phyloP scores from a whole-genome alignment of 73 alveolate species.

The Breviolum minutum region DNA sequence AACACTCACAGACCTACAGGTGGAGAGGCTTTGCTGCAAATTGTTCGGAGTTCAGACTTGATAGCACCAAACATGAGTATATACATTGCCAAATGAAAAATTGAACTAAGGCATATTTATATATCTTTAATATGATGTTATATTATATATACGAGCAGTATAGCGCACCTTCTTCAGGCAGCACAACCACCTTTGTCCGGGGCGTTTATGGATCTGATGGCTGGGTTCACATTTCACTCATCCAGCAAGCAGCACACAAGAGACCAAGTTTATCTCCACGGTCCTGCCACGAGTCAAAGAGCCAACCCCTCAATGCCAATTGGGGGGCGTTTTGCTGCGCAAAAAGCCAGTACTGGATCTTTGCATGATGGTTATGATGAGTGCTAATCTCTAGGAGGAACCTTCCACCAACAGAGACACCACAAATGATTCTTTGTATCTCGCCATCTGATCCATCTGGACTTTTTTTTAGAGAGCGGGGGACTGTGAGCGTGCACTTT shows the following conservation, averaged over 20 bases:
- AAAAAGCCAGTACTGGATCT: not conserved
- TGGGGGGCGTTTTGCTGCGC: not conserved
- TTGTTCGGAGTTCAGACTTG: not conserved
- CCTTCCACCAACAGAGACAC: no score
- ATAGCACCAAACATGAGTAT: not conserved
- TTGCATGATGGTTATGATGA: not conserved
- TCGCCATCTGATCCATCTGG: no score
- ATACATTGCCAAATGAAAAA: not conserved
- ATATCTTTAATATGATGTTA: no score
- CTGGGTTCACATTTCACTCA: conserved; percentile 17
- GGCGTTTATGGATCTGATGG: no score
- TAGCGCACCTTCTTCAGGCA: no score
- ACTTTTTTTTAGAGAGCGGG: no score
- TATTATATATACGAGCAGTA: no score
- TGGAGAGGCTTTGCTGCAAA: not conserved
- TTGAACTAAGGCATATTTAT: no score
- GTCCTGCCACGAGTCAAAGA: conserved; percentile 21
- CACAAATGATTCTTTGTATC: no score
- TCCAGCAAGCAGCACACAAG: conserved; percentile 74
- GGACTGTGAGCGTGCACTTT: no score
- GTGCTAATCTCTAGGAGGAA: not conserved
- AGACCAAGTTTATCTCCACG: conserved; percentile 50
- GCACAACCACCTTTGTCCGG: no score
- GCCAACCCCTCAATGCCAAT: not conserved
- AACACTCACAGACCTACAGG: no score